Percentiles rank a stretch among this genome's conserved stretches.
These are phyloP conservation scores for Selaginella moellendorffii DNA, from an alignment of 75 land plant genomes.

Conservation along the genomic window DNA sequence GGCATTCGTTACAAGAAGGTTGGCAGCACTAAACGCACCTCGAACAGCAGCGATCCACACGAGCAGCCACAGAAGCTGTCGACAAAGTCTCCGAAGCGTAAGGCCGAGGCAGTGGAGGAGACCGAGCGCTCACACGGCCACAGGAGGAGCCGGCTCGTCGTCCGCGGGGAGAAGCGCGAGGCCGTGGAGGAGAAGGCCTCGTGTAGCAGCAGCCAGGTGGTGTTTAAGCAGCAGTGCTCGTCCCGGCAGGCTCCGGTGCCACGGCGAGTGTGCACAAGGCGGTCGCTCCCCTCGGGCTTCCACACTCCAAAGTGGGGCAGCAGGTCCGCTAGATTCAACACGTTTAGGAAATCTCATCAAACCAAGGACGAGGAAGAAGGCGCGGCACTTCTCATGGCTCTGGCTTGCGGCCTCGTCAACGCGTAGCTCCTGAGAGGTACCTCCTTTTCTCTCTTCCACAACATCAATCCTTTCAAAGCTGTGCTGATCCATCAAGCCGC, in stretches of 20 bases:
- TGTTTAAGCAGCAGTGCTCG: not conserved
- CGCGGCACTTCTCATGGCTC: not conserved
- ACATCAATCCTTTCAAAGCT: not conserved
- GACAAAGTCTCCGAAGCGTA: not conserved
- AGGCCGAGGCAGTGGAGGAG: not conserved
- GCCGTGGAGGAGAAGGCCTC: not conserved
- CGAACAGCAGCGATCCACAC: not conserved
- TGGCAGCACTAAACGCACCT: not conserved
- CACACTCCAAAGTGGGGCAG: not conserved
- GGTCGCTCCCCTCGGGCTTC: not conserved
- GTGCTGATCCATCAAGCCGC: not conserved
- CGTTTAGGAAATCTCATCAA: not conserved
- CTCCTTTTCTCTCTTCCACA: not conserved
- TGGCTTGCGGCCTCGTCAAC: not conserved
- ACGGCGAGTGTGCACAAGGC: not conserved
- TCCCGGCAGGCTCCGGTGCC: not conserved
- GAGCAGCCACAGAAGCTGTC: not conserved
- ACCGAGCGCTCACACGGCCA: not conserved
- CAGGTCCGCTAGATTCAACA: not conserved
- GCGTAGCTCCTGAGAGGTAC: not conserved
- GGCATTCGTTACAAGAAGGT: not conserved
- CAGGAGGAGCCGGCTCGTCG: not conserved
- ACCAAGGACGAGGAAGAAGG: not conserved
- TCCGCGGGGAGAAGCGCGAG: not conserved
- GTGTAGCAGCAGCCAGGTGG: not conserved